Conservation (phyloP, 1,284 basidiomycete genomes). For the Coriolopsis trogii region DNA sequence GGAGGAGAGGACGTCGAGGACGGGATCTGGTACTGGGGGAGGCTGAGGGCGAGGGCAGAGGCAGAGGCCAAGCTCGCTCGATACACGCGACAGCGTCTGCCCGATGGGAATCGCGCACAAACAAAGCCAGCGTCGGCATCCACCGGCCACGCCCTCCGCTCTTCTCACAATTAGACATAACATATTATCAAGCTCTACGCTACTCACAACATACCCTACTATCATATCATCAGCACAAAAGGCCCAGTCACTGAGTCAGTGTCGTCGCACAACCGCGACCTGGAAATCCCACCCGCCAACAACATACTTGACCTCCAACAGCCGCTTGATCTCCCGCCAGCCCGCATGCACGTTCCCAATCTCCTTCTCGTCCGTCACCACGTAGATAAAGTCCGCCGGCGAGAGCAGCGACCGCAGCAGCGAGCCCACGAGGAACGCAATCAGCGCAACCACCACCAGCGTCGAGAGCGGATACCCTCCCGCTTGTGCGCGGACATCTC, state of each 20-base stretch:
- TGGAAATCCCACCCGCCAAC: conserved; percentile 82
- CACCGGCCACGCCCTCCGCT: neutral
- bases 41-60: conserved; percentile 21
- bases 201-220: neutral
- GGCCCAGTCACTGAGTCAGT: conserved; percentile 37
- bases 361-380: conserved; percentile 59
- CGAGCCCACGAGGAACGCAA: conserved; percentile 91
- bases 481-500: conserved; percentile 5
- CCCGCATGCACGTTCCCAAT: conserved; percentile 53
- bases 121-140: conserved; percentile 16
- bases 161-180: neutral
- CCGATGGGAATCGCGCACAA: conserved; percentile 41
- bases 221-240: neutral
- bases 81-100: conserved; percentile 36
- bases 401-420: conserved; percentile 85
- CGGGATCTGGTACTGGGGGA: conserved; percentile 21
- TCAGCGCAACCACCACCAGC: conserved; percentile 79
- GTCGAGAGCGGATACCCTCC: conserved; percentile 54
- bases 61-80: conserved; percentile 19
- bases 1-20: conserved; percentile 13
- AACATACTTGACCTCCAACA: conserved; percentile 80
- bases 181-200: neutral
- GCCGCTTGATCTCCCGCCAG: conserved; percentile 83
- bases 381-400: conserved; percentile 91
- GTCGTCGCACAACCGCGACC: conserved; percentile 76